These are phyloP conservation scores for Lycium ferocissimum DNA, from an alignment of 257 asterid species.

Conservation along the genomic window DNA sequence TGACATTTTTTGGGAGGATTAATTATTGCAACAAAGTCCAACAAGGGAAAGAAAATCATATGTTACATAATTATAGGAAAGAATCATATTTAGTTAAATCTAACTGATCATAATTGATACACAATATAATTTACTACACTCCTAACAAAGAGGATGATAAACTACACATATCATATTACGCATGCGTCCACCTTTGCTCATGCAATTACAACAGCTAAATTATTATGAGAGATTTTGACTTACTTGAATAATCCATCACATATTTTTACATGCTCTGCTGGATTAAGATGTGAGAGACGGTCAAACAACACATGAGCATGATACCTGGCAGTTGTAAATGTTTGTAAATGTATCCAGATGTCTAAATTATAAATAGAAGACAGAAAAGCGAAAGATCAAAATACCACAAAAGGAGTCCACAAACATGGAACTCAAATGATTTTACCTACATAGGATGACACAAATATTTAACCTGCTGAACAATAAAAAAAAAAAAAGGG, in stretches of 20 bases:
- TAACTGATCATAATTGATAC: background rate
- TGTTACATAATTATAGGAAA: background rate
- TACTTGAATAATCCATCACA: constrained; percentile 87
- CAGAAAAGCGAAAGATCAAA: background rate
- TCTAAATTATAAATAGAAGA: constrained; percentile 6
- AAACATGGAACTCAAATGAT: constrained; percentile 23
- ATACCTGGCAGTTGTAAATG: constrained; percentile 58
- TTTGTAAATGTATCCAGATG: constrained; percentile 5
- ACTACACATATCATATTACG: background rate
- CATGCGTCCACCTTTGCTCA: background rate
- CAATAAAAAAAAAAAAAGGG: background rate
- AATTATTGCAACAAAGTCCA: background rate
- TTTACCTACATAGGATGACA: background rate
- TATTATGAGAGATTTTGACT: constrained; percentile 29
- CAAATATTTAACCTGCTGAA: constrained; percentile 1
- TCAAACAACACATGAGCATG: constrained; percentile 86
- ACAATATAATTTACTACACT: constrained; percentile 1
- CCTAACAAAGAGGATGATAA: background rate
- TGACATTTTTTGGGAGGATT: background rate
- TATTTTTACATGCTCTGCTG: constrained; percentile 79
- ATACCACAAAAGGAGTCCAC: background rate
- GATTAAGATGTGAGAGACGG: constrained; percentile 86
- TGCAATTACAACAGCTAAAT: background rate
- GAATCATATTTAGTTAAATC: background rate
- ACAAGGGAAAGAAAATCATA: constrained; percentile 5